phyloP scores from a whole-genome alignment of 2,329 filamentous ascomycete species.

The Venturia oleaginea region DNA sequence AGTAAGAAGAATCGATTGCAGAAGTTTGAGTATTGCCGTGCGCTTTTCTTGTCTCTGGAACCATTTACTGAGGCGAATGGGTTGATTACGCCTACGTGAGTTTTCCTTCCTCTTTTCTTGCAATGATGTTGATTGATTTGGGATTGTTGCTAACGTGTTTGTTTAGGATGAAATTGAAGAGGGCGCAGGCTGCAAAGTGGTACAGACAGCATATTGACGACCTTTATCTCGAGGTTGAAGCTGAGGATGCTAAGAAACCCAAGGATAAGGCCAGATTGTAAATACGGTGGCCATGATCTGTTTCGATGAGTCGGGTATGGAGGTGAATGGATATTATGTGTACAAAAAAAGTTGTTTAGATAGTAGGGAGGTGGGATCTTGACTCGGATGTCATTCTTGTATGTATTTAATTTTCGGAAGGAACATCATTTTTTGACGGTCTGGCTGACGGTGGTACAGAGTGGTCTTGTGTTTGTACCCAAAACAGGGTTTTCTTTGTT shows the following conservation, averaged over 20 bases:
- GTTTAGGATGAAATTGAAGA: slow-evolving; percentile 59
- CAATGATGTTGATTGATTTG: slow-evolving; percentile 17
- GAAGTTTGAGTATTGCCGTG: slow-evolving; percentile 75
- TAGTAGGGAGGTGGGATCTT: not conserved
- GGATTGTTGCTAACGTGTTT: not conserved
- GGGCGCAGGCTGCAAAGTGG: slow-evolving; percentile 55
- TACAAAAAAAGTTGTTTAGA: not conserved
- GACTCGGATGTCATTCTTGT: too few relatives aligned
- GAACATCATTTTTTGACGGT: too few relatives aligned
- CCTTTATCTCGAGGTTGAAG: slow-evolving; percentile 48
- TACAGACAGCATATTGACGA: slow-evolving; percentile 50
- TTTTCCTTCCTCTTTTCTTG: slow-evolving; percentile 20
- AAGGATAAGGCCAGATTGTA: slow-evolving; percentile 2
- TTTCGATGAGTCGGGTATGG: too few relatives aligned
- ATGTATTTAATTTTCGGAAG: too few relatives aligned
- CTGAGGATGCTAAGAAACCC: slow-evolving; percentile 3
- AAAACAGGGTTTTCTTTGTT: too few relatives aligned
- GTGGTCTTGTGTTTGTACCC: too few relatives aligned
- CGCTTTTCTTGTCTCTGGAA: slow-evolving; percentile 67
- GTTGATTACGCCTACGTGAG: slow-evolving; percentile 78
- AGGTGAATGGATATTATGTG: too few relatives aligned
- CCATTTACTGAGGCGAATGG: slow-evolving; percentile 93
- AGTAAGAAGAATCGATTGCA: slow-evolving; percentile 83
- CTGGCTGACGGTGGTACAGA: too few relatives aligned
- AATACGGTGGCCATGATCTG: not conserved